A percentile compares a stretch with the other conserved stretches of the same genome.
Conservation (phyloP, 495 filamentous ascomycete genomes). For the Amphirosellinia nigrospora region DNA sequence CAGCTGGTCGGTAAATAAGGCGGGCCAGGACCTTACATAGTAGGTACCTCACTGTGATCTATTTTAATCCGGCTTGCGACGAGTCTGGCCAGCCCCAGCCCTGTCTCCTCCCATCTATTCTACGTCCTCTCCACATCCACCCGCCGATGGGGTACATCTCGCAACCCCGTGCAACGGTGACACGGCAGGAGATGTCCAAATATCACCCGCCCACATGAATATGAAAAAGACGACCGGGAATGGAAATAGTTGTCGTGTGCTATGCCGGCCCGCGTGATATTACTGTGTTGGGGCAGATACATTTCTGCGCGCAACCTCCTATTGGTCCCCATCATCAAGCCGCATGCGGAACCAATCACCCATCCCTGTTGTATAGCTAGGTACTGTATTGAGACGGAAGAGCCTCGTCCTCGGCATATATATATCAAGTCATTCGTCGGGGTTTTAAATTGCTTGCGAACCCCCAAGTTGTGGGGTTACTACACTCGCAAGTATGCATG, state of each 20-base stretch:
- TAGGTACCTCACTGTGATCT: neutral
- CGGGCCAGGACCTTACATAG: neutral
- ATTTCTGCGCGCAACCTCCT: neutral
- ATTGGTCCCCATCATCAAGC: constrained; percentile 8
- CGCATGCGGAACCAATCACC: constrained; percentile 8
- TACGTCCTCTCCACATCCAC: neutral
- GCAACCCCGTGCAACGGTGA: constrained; percentile 12
- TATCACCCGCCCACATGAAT: neutral
- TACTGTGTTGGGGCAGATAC: constrained; percentile 1
- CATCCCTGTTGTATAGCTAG: neutral
- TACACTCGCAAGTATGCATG: neutral
- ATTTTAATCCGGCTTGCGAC: neutral
- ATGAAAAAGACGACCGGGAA: neutral
- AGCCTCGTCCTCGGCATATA: constrained; percentile 8
- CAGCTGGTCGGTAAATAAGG: constrained; percentile 6
- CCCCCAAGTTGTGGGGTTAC: neutral
- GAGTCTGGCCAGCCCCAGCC: neutral
- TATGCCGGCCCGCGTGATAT: constrained; percentile 6
- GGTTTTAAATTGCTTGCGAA: neutral
- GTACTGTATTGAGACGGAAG: neutral
- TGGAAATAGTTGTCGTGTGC: neutral
- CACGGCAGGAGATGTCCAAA: constrained; percentile 17
- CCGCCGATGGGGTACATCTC: neutral
- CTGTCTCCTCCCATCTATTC: neutral
- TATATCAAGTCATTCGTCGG: neutral